Evolutionary conservation across 2,329 filamentous ascomycete species (phyloP).

Genomic region (Stachybotrys echinatus): DNA sequence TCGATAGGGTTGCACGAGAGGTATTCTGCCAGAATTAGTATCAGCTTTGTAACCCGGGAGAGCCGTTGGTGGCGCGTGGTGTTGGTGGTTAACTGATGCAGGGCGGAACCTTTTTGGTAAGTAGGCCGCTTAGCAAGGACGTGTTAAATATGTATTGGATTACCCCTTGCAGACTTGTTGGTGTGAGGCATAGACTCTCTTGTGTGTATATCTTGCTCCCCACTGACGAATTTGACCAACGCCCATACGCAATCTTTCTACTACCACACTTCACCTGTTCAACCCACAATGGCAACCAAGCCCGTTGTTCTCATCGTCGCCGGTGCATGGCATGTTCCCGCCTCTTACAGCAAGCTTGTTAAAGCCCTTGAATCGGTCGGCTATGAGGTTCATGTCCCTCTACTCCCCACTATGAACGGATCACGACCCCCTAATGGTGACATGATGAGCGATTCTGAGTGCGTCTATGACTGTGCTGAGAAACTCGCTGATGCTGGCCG

Average conservation of each 20-base stretch:
- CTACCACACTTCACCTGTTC: background rate
- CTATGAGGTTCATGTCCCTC: background rate
- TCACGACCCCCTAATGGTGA: background rate
- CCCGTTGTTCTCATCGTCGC: background rate
- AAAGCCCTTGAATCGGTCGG: background rate
- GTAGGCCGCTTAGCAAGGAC: too few species aligned
- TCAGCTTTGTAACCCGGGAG: too few species aligned
- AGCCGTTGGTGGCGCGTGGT: too few species aligned
- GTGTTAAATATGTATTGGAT: too few species aligned
- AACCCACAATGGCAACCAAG: background rate
- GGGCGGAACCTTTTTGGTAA: too few species aligned
- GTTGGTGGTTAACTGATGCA: too few species aligned
- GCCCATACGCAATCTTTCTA: background rate
- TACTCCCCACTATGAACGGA: background rate
- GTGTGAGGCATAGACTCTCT: too few species aligned
- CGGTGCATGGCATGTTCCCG: background rate
- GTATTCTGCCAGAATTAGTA: too few species aligned
- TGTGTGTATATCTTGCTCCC: too few species aligned
- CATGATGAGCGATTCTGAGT: background rate
- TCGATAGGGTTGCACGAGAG: too few species aligned
- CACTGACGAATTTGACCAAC: too few species aligned
- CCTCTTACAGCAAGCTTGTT: background rate
- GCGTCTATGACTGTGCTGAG: background rate
- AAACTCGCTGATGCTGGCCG: background rate
- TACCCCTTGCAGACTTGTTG: too few species aligned